Base-by-base conservation (phyloP, 768 basidiomycete species). In the Collybiopsis luxurians region DNA sequence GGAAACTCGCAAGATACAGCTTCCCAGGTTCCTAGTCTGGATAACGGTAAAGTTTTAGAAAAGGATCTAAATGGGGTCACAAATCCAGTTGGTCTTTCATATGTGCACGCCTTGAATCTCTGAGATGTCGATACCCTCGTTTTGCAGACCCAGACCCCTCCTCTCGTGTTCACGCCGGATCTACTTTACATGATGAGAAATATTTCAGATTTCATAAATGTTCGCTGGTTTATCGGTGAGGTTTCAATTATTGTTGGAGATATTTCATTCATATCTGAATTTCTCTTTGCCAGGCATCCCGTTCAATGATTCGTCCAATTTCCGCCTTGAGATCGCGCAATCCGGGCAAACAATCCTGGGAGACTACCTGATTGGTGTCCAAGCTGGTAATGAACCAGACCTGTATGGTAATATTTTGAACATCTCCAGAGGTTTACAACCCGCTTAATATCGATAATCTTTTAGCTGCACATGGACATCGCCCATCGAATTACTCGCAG, bases 1-100 rank as follows among this genome's bases (percentile, higher is more conserved):
- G 84, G 84, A n/a, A 86, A 85, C 66, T 76, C 78, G 2, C 84
- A 85, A 63, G 84, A 86, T 53, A 71, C 66, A 4, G 77, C 73
- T 19, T 48, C 69, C 24, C 61, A 74, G 59, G 75, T 73, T 13
- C 66, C 64, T 42, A 70, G 69, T 21, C 68, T 80, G 13, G 60
- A 71, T 0, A 68, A 78, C 48, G 73, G 73, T 38, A 59, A 66
- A 6, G 71, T 72, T 34, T 66, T 82, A 27, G 66, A 76, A 36
- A 84, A 83, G 65, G 71, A 69, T 43, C 57, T 62, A 12, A 54
- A 54, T 9, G 53, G 53, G 10, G 39, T 39, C 9, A 60, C 62
- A 3, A 69, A 71, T 49, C 70, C 68, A 9, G 72, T 73, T 57
- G 23, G 68, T 51, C 11, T 11, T 50, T 27, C 21, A 19, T 28